Base-by-base conservation (phyloP, 1,284 basidiomycete genomes). In the Rhizoctonia solani region DNA sequence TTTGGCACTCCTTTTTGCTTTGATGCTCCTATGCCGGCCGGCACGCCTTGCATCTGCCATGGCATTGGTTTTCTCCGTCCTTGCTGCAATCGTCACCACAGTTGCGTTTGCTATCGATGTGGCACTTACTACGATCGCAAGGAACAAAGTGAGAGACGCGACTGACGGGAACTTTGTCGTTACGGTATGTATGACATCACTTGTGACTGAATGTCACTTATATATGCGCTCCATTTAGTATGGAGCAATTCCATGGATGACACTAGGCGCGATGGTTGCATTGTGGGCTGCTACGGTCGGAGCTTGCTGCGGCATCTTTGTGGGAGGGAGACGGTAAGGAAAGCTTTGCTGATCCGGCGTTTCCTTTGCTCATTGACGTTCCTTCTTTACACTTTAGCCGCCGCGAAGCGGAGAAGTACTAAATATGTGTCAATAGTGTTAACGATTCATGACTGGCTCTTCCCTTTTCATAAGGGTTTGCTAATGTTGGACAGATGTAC, bases 21-120 rank as follows among this genome's bases (percentile, higher is more conserved):
- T 86, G 16, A 80, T 80, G 44, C 72, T 79, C 75, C 68, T 73
- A 73, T 71, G 78, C 76, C 74, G 79, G 73, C 47, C 75, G 73
- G 59, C 56, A 19, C 71, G 27, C 61, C 72, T 29, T 52, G 75
- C 66, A 39, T 72, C 69, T 71, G 72, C 29, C 54, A 74, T 77
- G 68, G 77, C 79, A 5, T 74, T 80, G 52, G 72, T 61, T 54
- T 61, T 77, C 54, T 74, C 75, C 27, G 55, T 76, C 56, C 56
- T 81, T 21, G 79, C 84, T 8, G 77, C 81, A 42, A 56, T 82
- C 41, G 72, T 83, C 58, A 78, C 83, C 34, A 83, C 83, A 27
- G 74, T 82, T 68, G 77, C 80, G 66, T 84, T 86, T 75, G 75
- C 85, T 68, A 76, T 86, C 72, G 84, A 86, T 74, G 76, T 84